Evolutionary conservation across 192 early-diverging fungal genomes (phyloP).

Genomic region (Helicostylum pulchrum): DNA sequence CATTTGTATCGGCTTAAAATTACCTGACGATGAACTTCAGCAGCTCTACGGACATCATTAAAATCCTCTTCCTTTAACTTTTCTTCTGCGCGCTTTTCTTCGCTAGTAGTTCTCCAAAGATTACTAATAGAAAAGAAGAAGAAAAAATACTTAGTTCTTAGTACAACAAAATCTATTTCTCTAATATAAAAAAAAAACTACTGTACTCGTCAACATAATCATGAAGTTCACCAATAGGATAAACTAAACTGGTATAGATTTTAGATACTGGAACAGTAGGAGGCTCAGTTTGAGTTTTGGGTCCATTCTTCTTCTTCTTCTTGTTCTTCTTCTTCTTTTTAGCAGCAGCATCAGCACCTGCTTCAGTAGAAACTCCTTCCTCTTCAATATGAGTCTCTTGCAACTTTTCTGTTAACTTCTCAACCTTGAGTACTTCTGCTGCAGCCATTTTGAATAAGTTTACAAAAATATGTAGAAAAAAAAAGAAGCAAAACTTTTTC

Average conservation of each 20-base stretch:
- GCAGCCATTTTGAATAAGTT: slow-evolving; percentile 2
- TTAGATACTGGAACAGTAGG: slow-evolving; percentile 76
- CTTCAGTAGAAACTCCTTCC: not conserved
- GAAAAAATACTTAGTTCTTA: not conserved
- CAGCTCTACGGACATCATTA: slow-evolving; percentile 80
- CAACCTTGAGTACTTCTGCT: not conserved
- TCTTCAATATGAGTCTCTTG: slow-evolving; percentile 15
- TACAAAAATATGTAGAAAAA: not conserved
- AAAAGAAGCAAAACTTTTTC: no score
- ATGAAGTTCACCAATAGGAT: slow-evolving; percentile 78
- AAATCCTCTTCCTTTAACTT: slow-evolving; percentile 66
- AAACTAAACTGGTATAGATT: slow-evolving; percentile 74
- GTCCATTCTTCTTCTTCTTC: slow-evolving; percentile 63
- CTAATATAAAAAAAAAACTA: not conserved
- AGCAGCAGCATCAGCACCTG: slow-evolving; percentile 16
- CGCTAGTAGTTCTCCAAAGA: slow-evolving; percentile 81
- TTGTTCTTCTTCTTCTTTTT: slow-evolving; percentile 57
- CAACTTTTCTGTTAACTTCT: not conserved
- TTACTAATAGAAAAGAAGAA: slow-evolving; percentile 62
- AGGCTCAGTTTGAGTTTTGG: slow-evolving; percentile 60
- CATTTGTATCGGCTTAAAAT: not conserved
- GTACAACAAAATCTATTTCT: no score
- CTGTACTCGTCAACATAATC: slow-evolving; percentile 84
- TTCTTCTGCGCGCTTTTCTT: slow-evolving; percentile 89
- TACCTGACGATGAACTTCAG: slow-evolving; percentile 89